Conservation (phyloP, 306 rosid species). For the Cucurbita moschata region DNA sequence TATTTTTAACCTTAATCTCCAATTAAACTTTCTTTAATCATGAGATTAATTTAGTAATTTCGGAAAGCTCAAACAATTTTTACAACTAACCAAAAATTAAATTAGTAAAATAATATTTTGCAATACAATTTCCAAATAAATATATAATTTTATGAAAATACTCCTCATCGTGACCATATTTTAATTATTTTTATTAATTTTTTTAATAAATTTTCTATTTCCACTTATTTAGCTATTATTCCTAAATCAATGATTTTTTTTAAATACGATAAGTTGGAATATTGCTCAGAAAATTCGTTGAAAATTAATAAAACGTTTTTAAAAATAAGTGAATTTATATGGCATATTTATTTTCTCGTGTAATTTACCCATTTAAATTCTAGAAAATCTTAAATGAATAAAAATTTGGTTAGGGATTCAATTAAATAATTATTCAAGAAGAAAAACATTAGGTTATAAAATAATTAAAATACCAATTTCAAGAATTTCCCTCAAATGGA, state of each 20-base stretch:
- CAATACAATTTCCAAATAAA: too few species aligned
- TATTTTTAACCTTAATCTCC: neutral
- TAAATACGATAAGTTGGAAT: neutral
- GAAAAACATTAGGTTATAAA: neutral
- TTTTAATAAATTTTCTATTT: neutral
- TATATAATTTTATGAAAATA: too few species aligned
- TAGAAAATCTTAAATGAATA: too few species aligned
- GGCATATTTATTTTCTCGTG: too few species aligned
- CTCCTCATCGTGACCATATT: too few species aligned
- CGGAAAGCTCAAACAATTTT: too few species aligned
- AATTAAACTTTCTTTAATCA: neutral
- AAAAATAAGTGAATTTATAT: neutral
- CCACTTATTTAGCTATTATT: neutral
- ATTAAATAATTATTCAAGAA: neutral
- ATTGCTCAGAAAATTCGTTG: neutral
- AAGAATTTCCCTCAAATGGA: neutral
- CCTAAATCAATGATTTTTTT: neutral
- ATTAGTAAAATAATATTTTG: too few species aligned
- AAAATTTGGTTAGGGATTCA: too few species aligned
- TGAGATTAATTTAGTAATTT: neutral
- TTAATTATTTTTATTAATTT: too few species aligned
- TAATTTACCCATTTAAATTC: too few species aligned
- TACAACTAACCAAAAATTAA: too few species aligned
- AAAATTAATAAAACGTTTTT: neutral
- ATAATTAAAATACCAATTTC: neutral